A percentile compares a stretch with the other conserved stretches of the same genome.
phyloP scores from a whole-genome alignment of 2,329 filamentous ascomycete genomes.

The Dactylonectria estremocensis region DNA sequence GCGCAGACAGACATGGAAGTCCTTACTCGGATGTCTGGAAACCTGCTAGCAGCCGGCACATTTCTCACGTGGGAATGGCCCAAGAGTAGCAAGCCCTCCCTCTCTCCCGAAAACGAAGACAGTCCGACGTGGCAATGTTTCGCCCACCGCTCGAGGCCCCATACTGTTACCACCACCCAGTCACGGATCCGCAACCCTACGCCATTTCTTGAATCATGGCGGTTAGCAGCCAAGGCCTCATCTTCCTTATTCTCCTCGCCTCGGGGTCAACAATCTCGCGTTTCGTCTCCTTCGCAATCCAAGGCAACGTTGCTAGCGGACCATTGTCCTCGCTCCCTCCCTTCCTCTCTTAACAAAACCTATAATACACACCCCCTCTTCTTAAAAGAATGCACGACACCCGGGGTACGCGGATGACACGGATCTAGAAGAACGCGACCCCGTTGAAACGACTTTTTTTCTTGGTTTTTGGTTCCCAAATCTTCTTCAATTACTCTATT shows the following conservation, averaged over 20 bases:
- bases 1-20: slow-evolving; percentile 16
- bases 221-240: neutral
- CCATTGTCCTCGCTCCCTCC: slow-evolving; percentile 26
- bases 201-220: slow-evolving; percentile 17
- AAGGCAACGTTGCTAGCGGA: slow-evolving; percentile 27
- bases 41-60: slow-evolving; percentile 10
- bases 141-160: slow-evolving; percentile 14
- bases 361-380: slow-evolving; percentile 32
- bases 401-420: slow-evolving; percentile 36
- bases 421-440: slow-evolving; percentile 40
- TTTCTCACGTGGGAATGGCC: slow-evolving; percentile 16
- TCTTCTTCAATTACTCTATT: slow-evolving; percentile 42
- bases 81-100: slow-evolving; percentile 1
- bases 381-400: slow-evolving; percentile 33
- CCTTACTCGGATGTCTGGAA: slow-evolving; percentile 10
- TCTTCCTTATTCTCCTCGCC: slow-evolving; percentile 14
- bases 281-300: neutral
- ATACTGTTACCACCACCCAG: slow-evolving; percentile 16
- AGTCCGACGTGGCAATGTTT: slow-evolving; percentile 22
- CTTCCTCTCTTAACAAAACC: slow-evolving; percentile 22
- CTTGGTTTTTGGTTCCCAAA: slow-evolving; percentile 34
- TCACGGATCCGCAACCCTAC: slow-evolving; percentile 12
- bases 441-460: slow-evolving; percentile 41
- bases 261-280: slow-evolving; percentile 1
- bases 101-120: slow-evolving; percentile 2